Evolutionary conservation across 2,329 filamentous ascomycete species (phyloP).

Genomic region (Colletotrichum agaves): DNA sequence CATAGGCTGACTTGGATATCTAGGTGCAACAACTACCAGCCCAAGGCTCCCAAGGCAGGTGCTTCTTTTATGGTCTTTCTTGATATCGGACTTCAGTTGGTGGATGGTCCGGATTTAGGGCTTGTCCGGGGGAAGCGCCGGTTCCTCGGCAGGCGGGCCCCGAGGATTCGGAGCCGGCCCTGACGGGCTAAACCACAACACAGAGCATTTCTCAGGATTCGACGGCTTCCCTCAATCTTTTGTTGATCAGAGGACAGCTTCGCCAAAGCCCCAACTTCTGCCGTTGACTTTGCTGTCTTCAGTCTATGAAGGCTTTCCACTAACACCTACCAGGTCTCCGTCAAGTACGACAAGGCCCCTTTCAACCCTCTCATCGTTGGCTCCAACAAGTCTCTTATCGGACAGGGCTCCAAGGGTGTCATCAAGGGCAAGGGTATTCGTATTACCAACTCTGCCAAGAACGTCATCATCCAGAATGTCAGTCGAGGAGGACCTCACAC

Average conservation of each 20-base stretch:
- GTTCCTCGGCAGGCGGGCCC: too few relatives aligned
- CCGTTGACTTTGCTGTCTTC: too few relatives aligned
- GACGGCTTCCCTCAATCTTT: too few relatives aligned
- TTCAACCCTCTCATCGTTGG: conserved; percentile 60
- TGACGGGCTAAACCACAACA: too few relatives aligned
- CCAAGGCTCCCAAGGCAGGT: conserved; percentile 52
- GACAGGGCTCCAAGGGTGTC: conserved; percentile 61
- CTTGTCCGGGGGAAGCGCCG: too few relatives aligned
- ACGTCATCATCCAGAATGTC: conserved; percentile 69
- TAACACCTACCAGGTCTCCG: conserved; percentile 45
- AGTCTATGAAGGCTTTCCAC: neutral
- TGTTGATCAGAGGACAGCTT: too few relatives aligned
- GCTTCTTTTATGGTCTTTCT: too few relatives aligned
- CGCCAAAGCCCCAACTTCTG: too few relatives aligned
- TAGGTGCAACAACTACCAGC: conserved; percentile 71
- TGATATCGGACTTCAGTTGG: too few relatives aligned
- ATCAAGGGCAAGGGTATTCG: conserved; percentile 69
- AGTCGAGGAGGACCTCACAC: neutral
- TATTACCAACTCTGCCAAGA: conserved; percentile 56
- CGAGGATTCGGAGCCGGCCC: too few relatives aligned
- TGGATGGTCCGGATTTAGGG: too few relatives aligned
- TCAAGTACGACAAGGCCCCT: conserved; percentile 62
- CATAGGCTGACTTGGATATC: conserved; percentile 49
- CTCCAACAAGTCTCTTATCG: conserved; percentile 68
- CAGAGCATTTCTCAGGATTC: too few relatives aligned